phyloP scores from a whole-genome alignment of 1,284 basidiomycete genomes.

The Golubevia sp. region DNA sequence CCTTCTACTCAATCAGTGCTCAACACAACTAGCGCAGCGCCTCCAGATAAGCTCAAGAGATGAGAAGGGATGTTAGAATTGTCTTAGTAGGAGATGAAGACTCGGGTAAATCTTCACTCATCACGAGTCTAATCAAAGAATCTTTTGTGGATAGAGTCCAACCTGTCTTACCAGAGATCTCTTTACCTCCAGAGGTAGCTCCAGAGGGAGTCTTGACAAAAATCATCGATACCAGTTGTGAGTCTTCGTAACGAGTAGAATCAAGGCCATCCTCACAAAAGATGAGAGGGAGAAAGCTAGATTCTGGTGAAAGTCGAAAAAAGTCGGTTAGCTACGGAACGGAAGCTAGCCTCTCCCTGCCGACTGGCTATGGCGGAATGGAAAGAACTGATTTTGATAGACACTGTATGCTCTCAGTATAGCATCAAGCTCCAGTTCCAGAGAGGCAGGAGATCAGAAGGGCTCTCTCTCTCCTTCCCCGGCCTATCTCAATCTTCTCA shows the following conservation, averaged over 20 bases:
- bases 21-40: too few relatives aligned
- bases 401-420: too few relatives aligned
- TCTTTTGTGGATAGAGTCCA: slow-evolving; percentile 84
- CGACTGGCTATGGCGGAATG: too few relatives aligned
- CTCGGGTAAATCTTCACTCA: slow-evolving; percentile 60
- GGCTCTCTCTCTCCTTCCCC: too few relatives aligned
- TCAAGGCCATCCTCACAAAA: slow-evolving; percentile 8
- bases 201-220: slow-evolving; percentile 56
- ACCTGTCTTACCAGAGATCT: slow-evolving; percentile 54
- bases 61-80: slow-evolving; percentile 88
- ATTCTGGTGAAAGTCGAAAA: neutral
- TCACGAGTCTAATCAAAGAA: slow-evolving; percentile 72
- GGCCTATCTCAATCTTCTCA: slow-evolving; percentile 1
- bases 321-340: too few relatives aligned
- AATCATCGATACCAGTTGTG: slow-evolving; percentile 49
- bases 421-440: too few relatives aligned
- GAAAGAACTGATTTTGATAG: too few relatives aligned
- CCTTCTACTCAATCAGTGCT: too few relatives aligned
- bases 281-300: neutral
- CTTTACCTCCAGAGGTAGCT: slow-evolving; percentile 51
- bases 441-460: too few relatives aligned
- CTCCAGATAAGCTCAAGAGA: too few relatives aligned
- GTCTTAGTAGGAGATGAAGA: slow-evolving; percentile 89
- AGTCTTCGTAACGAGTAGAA: neutral
- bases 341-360: too few relatives aligned